Conservation (phyloP, 305 asterid species). For the Fraxinus paxiana region DNA sequence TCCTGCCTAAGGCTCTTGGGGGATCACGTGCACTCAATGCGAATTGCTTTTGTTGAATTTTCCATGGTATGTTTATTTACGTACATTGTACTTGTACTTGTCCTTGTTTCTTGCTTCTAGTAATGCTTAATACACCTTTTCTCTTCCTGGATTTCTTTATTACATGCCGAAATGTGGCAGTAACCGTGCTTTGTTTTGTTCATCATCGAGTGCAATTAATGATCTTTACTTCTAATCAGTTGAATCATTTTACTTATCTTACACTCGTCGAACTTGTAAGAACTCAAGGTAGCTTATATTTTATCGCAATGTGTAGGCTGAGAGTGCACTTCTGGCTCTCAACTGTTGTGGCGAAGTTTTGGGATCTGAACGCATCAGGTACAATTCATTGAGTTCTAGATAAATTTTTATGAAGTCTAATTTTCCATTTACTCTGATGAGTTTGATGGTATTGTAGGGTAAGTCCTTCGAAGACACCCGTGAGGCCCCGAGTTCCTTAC, state of each 20-base stretch:
- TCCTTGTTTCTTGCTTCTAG: conserved; percentile 1
- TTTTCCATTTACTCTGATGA: not conserved
- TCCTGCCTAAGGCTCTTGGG: conserved; percentile 94
- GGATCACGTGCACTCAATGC: conserved; percentile 83
- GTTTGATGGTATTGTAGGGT: conserved; percentile 34
- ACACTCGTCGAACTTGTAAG: not conserved
- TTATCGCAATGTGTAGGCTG: conserved; percentile 52
- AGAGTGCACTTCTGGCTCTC: conserved; percentile 81
- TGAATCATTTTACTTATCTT: not conserved
- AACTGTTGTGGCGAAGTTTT: conserved; percentile 77
- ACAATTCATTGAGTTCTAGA: conserved; percentile 1
- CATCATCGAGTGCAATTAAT: not conserved
- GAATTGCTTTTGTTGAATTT: conserved; percentile 91
- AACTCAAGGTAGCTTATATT: not conserved
- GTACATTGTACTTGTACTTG: not conserved
- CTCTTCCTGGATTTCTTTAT: not conserved
- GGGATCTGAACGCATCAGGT: conserved; percentile 87
- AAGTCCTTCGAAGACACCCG: conserved; percentile 65
- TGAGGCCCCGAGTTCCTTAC: conserved; percentile 46
- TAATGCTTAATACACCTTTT: not conserved
- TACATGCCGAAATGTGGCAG: not conserved
- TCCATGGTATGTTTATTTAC: conserved; percentile 44
- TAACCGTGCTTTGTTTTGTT: not conserved
- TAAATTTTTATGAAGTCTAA: not conserved
- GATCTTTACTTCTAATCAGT: not conserved